Evolutionary conservation across 768 basidiomycete species (phyloP).

Genomic region (Vishniacozyma victoriae): DNA sequence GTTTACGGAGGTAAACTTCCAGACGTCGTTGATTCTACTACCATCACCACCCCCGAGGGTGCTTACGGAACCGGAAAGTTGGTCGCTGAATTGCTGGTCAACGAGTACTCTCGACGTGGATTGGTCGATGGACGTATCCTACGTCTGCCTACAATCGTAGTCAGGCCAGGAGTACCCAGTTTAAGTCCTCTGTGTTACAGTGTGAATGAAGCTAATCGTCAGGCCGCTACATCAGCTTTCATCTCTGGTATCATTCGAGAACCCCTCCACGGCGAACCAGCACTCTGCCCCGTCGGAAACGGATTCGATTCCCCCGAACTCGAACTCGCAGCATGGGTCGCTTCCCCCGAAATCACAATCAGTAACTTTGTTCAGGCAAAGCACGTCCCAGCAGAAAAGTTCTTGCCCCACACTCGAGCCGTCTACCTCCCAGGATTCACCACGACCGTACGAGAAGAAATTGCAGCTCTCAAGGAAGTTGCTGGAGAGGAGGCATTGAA

Average conservation of each 20-base stretch:
- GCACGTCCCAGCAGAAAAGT: slow-evolving; percentile 39
- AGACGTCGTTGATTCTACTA: slow-evolving; percentile 51
- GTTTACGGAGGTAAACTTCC: slow-evolving; percentile 57
- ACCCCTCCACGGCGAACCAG: slow-evolving; percentile 54
- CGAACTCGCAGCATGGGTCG: slow-evolving; percentile 41
- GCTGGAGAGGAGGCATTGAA: slow-evolving; percentile 42
- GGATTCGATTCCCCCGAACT: slow-evolving; percentile 37
- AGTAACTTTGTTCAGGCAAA: slow-evolving; percentile 46
- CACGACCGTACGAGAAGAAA: slow-evolving; percentile 39
- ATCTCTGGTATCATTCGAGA: slow-evolving; percentile 60
- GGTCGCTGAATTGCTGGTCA: slow-evolving; percentile 56
- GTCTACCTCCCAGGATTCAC: slow-evolving; percentile 46
- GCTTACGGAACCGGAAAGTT: slow-evolving; percentile 60
- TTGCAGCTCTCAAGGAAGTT: slow-evolving; percentile 41
- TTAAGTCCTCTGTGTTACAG: too few species aligned
- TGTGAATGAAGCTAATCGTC: too few species aligned
- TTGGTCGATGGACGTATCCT: slow-evolving; percentile 59
- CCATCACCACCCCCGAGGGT: slow-evolving; percentile 56
- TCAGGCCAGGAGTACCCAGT: slow-evolving; percentile 56
- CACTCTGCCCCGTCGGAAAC: slow-evolving; percentile 54
- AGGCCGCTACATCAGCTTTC: slow-evolving; percentile 57
- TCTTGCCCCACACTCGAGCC: slow-evolving; percentile 38
- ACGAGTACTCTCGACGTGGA: slow-evolving; percentile 58
- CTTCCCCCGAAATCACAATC: slow-evolving; percentile 41
- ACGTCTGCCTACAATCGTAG: slow-evolving; percentile 59